Evolutionary conservation across 441 rosid genomes (phyloP).

Genomic region (Erodium moschatum): DNA sequence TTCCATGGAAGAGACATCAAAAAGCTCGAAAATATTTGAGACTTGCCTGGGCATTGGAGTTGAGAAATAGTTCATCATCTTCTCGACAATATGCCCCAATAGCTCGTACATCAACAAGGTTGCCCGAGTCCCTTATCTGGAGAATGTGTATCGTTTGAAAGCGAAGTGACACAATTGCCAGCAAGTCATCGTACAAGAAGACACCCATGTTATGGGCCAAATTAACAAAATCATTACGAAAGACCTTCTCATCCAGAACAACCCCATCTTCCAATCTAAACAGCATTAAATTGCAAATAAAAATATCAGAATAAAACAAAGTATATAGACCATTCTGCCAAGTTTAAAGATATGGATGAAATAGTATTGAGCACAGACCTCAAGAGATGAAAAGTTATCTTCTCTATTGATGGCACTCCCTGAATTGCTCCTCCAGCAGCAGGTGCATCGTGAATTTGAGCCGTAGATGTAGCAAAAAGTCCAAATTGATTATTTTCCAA

Average conservation of each 20-base stretch:
- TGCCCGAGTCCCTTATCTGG: slow-evolving; percentile 84
- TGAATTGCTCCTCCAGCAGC: slow-evolving; percentile 57
- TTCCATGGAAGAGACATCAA: not conserved
- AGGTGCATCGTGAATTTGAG: slow-evolving; percentile 77
- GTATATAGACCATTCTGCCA: slow-evolving; percentile 3
- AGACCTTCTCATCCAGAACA: slow-evolving; percentile 68
- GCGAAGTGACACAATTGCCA: slow-evolving; percentile 76
- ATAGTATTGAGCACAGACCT: slow-evolving; percentile 33
- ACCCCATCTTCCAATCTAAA: slow-evolving; percentile 77
- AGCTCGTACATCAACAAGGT: slow-evolving; percentile 77
- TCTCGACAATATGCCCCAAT: slow-evolving; percentile 79
- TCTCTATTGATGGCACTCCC: slow-evolving; percentile 81
- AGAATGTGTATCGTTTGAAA: slow-evolving; percentile 81
- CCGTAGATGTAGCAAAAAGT: slow-evolving; percentile 80
- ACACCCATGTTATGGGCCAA: slow-evolving; percentile 70
- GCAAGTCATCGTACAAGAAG: slow-evolving; percentile 78
- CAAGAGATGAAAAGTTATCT: slow-evolving; percentile 69
- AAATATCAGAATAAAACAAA: slow-evolving; percentile 8
- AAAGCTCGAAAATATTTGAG: slow-evolving; percentile 17
- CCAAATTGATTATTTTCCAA: slow-evolving; percentile 56
- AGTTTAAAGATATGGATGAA: not conserved
- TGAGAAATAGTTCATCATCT: slow-evolving; percentile 87
- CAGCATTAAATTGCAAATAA: slow-evolving; percentile 6
- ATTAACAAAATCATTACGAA: slow-evolving; percentile 70
- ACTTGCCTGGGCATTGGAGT: slow-evolving; percentile 67